These are phyloP conservation scores for Fusarium longipes DNA, from an alignment of 2,329 filamentous ascomycete species.

Conservation along the genomic window DNA sequence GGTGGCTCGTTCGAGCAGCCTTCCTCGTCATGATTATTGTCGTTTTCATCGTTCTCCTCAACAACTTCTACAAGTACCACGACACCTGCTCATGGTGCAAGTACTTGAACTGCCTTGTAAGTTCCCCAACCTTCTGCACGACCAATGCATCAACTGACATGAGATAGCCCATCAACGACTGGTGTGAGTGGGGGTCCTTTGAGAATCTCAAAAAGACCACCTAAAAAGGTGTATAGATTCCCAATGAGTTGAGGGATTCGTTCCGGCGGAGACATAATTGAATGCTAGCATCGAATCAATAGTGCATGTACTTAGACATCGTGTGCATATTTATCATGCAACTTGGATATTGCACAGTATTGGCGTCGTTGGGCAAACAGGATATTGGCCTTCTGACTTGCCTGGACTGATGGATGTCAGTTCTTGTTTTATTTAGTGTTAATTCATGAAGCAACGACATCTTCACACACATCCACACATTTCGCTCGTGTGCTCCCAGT, in stretches of 20 bases:
- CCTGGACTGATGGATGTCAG: not conserved
- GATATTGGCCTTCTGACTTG: constrained; percentile 18
- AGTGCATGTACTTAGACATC: constrained; percentile 16
- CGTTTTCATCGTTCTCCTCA: constrained; percentile 85
- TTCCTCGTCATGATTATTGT: constrained; percentile 84
- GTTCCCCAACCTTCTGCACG: constrained; percentile 53
- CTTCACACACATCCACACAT: not conserved
- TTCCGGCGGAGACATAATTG: not conserved
- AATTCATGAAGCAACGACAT: constrained; percentile 38
- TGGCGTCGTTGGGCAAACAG: constrained; percentile 47
- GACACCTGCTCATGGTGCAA: constrained; percentile 92
- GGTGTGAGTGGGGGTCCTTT: constrained; percentile 68
- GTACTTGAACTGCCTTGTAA: constrained; percentile 90
- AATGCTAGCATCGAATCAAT: not conserved
- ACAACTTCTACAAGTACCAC: constrained; percentile 85
- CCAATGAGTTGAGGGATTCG: not conserved
- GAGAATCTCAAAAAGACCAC: constrained; percentile 30
- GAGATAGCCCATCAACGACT: constrained; percentile 70
- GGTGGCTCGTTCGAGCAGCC: constrained; percentile 89
- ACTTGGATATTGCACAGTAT: constrained; percentile 49
- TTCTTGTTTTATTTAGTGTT: constrained; percentile 12
- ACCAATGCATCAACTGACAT: constrained; percentile 39
- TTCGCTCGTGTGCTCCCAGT: not conserved
- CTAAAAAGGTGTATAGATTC: not conserved
- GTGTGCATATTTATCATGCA: constrained; percentile 17